Conservation (phyloP, 768 basidiomycete genomes). For the Pulveroboletus sp. region DNA sequence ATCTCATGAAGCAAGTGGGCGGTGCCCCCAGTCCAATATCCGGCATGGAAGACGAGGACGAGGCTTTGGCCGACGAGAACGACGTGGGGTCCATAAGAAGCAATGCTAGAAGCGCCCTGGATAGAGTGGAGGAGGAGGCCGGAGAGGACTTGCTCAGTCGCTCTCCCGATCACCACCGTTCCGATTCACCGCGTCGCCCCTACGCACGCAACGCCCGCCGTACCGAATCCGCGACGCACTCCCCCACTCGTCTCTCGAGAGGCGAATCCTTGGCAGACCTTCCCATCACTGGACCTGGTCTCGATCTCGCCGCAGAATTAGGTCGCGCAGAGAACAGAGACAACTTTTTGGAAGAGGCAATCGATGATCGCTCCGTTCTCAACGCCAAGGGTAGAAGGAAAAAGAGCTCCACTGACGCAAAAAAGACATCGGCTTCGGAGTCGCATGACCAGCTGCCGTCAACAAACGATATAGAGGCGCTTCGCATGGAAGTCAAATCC, state of each 20-base stretch:
- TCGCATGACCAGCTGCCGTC: conserved; percentile 44
- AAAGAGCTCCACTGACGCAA: conserved; percentile 29
- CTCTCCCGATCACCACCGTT: conserved; percentile 35
- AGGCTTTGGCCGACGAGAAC: conserved; percentile 35
- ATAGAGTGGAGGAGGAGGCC: conserved; percentile 56
- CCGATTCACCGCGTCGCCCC: conserved; percentile 41
- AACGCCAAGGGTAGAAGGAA: conserved; percentile 48
- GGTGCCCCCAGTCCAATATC: conserved; percentile 41
- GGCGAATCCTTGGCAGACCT: conserved; percentile 86
- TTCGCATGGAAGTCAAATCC: conserved; percentile 84
- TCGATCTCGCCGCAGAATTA: conserved; percentile 89
- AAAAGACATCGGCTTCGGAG: conserved; percentile 33
- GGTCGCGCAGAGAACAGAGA: conserved; percentile 91
- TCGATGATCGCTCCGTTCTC: conserved; percentile 48
- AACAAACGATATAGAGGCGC: conserved; percentile 63
- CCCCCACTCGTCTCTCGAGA: conserved; percentile 40
- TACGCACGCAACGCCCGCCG: conserved; percentile 48
- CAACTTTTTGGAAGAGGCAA: conserved; percentile 53
- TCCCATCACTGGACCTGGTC: conserved; percentile 84
- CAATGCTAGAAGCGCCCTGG: conserved; percentile 55
- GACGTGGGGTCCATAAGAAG: conserved; percentile 58
- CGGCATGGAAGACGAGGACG: conserved; percentile 36
- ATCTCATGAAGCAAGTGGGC: conserved; percentile 68
- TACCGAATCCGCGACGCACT: conserved; percentile 51
- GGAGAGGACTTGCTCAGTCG: conserved; percentile 42